Conservation (phyloP, 2,329 filamentous ascomycete genomes). For the Beauveria sp. region DNA sequence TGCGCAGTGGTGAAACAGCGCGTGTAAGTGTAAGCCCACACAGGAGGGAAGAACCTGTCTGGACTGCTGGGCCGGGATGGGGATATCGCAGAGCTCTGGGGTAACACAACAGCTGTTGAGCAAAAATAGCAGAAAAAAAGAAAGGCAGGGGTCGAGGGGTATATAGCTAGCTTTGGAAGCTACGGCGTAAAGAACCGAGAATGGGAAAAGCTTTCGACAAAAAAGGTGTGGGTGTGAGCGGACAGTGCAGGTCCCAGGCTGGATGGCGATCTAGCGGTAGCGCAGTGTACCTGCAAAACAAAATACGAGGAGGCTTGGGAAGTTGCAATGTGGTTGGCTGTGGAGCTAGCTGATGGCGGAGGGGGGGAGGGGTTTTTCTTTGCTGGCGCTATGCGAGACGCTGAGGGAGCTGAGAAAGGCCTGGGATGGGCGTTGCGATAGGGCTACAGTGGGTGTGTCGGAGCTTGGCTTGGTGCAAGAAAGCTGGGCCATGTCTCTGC, state of each 20-base stretch:
- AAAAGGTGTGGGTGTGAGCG: background rate
- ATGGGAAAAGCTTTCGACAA: background rate
- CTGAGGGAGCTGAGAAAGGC: background rate
- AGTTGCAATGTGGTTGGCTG: slow-evolving; percentile 7
- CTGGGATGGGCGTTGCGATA: background rate
- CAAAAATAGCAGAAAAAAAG: background rate
- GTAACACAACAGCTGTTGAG: background rate
- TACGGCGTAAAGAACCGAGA: background rate
- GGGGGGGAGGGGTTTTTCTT: background rate
- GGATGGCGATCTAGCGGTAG: background rate
- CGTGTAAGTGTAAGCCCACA: slow-evolving; percentile 2
- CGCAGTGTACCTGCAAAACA: background rate
- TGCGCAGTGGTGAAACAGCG: background rate
- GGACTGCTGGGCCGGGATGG: background rate
- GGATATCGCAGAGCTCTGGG: background rate
- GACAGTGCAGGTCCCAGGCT: slow-evolving; percentile 1
- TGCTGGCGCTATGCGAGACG: background rate
- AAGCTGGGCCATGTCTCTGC: background rate
- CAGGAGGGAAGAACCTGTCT: background rate
- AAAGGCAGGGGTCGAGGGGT: background rate
- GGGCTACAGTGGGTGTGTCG: background rate
- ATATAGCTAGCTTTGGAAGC: slow-evolving; percentile 1
- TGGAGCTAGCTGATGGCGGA: slow-evolving; percentile 5
- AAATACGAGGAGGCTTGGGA: slow-evolving; percentile 14
- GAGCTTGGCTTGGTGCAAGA: background rate